A percentile compares a stretch with the other conserved stretches of the same genome.
These are phyloP conservation scores for Leucosporidium scottii DNA, from an alignment of 768 basidiomycete genomes.

Conservation along the genomic window DNA sequence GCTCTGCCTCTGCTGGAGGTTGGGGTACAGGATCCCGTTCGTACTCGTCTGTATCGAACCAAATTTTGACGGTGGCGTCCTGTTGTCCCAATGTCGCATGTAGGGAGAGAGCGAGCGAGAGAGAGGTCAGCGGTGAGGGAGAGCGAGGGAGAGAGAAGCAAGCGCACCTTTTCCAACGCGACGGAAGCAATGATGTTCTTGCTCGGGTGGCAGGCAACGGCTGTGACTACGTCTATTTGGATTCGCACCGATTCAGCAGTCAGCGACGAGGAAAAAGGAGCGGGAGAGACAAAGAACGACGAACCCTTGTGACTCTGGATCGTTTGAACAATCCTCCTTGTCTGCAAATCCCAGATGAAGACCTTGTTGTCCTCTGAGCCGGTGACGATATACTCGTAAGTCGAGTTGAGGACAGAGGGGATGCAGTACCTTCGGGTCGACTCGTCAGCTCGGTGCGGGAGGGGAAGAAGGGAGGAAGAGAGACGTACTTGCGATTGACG, in stretches of 20 bases:
- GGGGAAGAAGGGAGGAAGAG: constrained; percentile 36
- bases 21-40: no score
- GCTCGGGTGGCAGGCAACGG: constrained; percentile 18
- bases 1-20: no score
- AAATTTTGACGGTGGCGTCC: neutral
- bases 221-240: constrained; percentile 19
- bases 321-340: constrained; percentile 55
- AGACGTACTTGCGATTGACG: constrained; percentile 76
- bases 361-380: constrained; percentile 87
- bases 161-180: constrained; percentile 23
- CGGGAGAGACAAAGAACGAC: neutral
- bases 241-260: no score
- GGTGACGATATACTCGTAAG: constrained; percentile 63
- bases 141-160: neutral
- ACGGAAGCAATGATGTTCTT: constrained; percentile 18
- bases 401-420: constrained; percentile 13
- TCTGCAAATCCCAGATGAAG: constrained; percentile 84
- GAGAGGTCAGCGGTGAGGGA: neutral
- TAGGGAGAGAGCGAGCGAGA: neutral
- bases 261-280: no score
- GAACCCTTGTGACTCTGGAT: constrained; percentile 74
- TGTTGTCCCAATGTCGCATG: neutral
- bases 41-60: neutral
- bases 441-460: constrained; percentile 44
- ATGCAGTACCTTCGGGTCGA: constrained; percentile 30